A percentile compares a stretch with the other conserved stretches of the same genome.
Evolutionary conservation across 441 rosid genomes (phyloP).

Genomic region (Populus hybrid): DNA sequence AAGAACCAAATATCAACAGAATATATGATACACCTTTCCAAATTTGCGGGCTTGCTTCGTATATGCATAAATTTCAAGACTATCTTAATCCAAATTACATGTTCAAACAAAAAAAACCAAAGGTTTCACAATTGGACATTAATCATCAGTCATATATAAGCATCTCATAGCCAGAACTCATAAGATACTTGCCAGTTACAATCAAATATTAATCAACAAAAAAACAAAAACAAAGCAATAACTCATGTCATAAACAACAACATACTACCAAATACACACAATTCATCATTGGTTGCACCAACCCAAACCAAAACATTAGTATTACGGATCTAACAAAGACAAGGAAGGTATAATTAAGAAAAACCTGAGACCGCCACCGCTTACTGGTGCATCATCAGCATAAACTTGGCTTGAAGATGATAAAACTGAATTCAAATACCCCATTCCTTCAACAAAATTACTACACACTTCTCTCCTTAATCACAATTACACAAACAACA

Average conservation of each 20-base stretch:
- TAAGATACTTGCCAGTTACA: neutral
- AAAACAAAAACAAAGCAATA: no score
- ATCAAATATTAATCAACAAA: neutral
- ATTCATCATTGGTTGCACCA: neutral
- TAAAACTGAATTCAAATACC: constrained; percentile 74
- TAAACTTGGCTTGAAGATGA: constrained; percentile 68
- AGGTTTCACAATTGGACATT: neutral
- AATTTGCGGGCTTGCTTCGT: neutral
- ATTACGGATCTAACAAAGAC: neutral
- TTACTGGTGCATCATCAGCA: constrained; percentile 66
- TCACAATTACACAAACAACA: constrained; percentile 20
- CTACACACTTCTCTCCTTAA: constrained; percentile 14
- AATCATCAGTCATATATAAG: neutral
- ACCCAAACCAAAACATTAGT: neutral
- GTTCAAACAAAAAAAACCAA: neutral
- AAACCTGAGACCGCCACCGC: constrained; percentile 94
- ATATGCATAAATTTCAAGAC: neutral
- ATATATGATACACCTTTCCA: neutral
- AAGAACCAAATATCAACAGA: neutral
- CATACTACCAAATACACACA: neutral
- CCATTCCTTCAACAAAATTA: constrained; percentile 40
- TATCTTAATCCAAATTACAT: neutral
- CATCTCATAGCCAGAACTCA: neutral
- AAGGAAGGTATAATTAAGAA: neutral
- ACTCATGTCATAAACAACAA: neutral